Evolutionary conservation across 2,329 filamentous ascomycete species (phyloP).

Genomic region (Aureobasidium lini): DNA sequence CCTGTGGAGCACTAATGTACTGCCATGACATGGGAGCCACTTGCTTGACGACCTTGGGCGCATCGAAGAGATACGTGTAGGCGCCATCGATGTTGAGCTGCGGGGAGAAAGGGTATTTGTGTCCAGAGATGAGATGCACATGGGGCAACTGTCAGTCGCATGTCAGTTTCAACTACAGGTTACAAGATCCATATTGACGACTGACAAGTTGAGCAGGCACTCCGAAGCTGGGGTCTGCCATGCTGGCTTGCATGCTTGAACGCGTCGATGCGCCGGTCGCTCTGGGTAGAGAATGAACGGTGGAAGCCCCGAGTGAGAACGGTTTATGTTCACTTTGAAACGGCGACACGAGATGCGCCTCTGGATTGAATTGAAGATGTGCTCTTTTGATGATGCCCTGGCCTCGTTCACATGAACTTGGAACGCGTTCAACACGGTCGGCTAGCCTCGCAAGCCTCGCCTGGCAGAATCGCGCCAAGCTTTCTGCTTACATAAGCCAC

Average conservation of each 20-base stretch:
- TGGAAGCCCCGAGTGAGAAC: neutral
- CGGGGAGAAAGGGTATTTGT: constrained; percentile 67
- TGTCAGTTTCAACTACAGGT: constrained; percentile 10
- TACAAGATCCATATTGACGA: neutral
- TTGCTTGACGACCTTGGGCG: constrained; percentile 78
- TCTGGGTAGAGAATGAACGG: neutral
- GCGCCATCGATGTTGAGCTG: constrained; percentile 68
- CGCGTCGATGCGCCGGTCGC: constrained; percentile 13
- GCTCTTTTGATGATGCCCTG: neutral
- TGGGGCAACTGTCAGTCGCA: constrained; percentile 60
- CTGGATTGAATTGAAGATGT: neutral
- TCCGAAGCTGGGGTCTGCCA: constrained; percentile 42
- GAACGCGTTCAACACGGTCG: constrained; percentile 7
- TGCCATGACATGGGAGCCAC: constrained; percentile 87
- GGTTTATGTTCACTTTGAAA: neutral
- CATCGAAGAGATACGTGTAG: constrained; percentile 73
- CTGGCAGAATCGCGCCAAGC: neutral
- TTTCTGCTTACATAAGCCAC: neutral
- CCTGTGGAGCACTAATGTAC: constrained; percentile 73
- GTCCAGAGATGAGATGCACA: constrained; percentile 80
- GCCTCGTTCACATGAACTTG: neutral
- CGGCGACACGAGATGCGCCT: neutral
- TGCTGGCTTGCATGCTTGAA: constrained; percentile 15
- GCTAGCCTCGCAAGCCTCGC: too few species aligned
- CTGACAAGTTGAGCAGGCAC: constrained; percentile 39